Conservation (phyloP, 1,139 yeast genomes). For the Kodamaea sp. region DNA sequence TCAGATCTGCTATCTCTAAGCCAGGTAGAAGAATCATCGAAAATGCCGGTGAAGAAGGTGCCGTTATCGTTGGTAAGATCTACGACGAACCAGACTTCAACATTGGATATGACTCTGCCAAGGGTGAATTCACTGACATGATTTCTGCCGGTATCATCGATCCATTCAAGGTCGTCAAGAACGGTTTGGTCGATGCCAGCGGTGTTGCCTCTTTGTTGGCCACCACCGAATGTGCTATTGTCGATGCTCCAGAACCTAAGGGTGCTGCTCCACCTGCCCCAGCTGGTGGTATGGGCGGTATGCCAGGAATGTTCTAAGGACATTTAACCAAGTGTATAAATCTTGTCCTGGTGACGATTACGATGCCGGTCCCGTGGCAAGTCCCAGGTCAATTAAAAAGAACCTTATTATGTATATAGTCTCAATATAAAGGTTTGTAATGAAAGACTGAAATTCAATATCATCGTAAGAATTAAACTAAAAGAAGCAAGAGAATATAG, state of each 20-base stretch:
- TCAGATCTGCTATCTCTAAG: constrained; percentile 91
- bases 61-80: constrained; percentile 95
- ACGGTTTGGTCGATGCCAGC: constrained; percentile 94
- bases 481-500: too few species aligned
- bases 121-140: constrained; percentile 95
- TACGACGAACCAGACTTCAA: constrained; percentile 86
- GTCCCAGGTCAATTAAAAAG: constrained; percentile 2
- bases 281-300: constrained; percentile 51
- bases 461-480: too few species aligned
- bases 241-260: constrained; percentile 93
- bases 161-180: constrained; percentile 98
- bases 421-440: constrained; percentile 4
- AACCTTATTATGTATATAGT: constrained; percentile 6
- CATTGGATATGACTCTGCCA: constrained; percentile 91
- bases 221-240: constrained; percentile 98
- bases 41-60: constrained; percentile 98
- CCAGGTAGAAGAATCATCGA: constrained; percentile 98
- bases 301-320: constrained; percentile 33
- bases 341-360: neutral
- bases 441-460: too few species aligned
- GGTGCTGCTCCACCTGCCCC: constrained; percentile 63
- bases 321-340: neutral
- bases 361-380: too few species aligned
- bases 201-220: constrained; percentile 98
- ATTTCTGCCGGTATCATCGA: constrained; percentile 97